phyloP scores from a whole-genome alignment of 768 basidiomycete genomes.

The Daedalea quercina region DNA sequence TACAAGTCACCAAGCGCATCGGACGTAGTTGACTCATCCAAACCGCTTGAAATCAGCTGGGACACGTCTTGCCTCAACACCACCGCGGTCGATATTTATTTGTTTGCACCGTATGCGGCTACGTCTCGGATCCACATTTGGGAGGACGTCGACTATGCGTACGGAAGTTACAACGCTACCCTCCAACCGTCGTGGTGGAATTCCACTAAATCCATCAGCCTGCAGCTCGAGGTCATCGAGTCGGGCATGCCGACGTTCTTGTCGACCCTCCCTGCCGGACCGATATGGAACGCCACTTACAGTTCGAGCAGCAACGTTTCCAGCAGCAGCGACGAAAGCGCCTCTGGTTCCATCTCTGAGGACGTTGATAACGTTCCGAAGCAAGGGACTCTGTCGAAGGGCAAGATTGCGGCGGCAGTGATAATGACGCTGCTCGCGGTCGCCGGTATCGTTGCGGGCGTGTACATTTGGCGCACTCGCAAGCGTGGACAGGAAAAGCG shows the following conservation, averaged over 20 bases:
- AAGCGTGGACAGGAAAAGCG: constrained; percentile 42
- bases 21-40: constrained; percentile 36
- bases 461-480: constrained; percentile 52
- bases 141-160: constrained; percentile 40
- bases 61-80: constrained; percentile 50
- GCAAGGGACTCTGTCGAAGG: constrained; percentile 34
- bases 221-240: constrained; percentile 57
- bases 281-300: constrained; percentile 64
- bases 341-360: constrained; percentile 34
- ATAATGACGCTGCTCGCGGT: constrained; percentile 58
- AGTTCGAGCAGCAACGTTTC: constrained; percentile 33
- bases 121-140: constrained; percentile 49
- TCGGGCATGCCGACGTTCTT: constrained; percentile 44
- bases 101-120: constrained; percentile 43
- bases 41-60: constrained; percentile 58
- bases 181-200: constrained; percentile 73
- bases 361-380: constrained; percentile 28
- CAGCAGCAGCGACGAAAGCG: constrained; percentile 35
- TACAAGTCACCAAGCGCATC: constrained; percentile 50
- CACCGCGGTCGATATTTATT: constrained; percentile 56
- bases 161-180: constrained; percentile 42
- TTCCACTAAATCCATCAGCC: constrained; percentile 34
- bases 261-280: constrained; percentile 52
- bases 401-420: constrained; percentile 59
- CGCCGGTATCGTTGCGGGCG: constrained; percentile 33